These are phyloP conservation scores for Boletus eberwhitei DNA, from an alignment of 768 basidiomycete species.

Conservation along the genomic window DNA sequence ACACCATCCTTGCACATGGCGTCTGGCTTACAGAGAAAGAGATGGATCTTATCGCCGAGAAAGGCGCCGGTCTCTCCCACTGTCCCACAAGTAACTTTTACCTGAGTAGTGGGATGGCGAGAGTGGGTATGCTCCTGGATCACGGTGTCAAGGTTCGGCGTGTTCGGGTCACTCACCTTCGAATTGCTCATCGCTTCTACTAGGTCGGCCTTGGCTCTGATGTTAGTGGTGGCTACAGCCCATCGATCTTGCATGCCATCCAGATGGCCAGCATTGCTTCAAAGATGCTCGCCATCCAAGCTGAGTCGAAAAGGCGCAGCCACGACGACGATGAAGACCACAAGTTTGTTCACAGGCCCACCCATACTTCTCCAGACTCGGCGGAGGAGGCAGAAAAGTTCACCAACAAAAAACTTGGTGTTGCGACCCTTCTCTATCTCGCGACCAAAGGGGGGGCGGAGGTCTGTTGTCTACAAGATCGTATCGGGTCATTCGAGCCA, in stretches of 20 bases:
- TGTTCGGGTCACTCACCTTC: background rate
- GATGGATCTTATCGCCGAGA: slow-evolving; percentile 62
- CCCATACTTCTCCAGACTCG: background rate
- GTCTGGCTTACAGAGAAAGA: slow-evolving; percentile 76
- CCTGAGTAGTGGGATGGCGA: slow-evolving; percentile 79
- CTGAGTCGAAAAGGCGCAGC: slow-evolving; percentile 12
- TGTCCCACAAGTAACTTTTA: slow-evolving; percentile 96
- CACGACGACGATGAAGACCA: background rate
- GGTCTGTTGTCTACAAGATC: slow-evolving; percentile 66
- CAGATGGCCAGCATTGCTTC: slow-evolving; percentile 78
- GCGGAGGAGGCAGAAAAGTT: slow-evolving; percentile 33
- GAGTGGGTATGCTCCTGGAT: slow-evolving; percentile 77
- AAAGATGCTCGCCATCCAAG: slow-evolving; percentile 64
- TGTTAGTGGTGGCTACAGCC: slow-evolving; percentile 81
- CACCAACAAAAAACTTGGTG: slow-evolving; percentile 59
- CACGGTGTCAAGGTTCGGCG: slow-evolving; percentile 73
- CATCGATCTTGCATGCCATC: slow-evolving; percentile 74
- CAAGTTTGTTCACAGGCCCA: background rate
- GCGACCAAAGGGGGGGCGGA: slow-evolving; percentile 91
- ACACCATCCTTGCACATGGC: slow-evolving; percentile 87
- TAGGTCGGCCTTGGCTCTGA: slow-evolving; percentile 96
- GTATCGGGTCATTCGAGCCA: slow-evolving; percentile 69
- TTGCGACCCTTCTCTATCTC: slow-evolving; percentile 79
- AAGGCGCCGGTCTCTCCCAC: slow-evolving; percentile 78
- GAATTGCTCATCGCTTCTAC: slow-evolving; percentile 1